Conservation (phyloP, 2,329 filamentous ascomycete genomes). For the Neospermospora avenae region DNA sequence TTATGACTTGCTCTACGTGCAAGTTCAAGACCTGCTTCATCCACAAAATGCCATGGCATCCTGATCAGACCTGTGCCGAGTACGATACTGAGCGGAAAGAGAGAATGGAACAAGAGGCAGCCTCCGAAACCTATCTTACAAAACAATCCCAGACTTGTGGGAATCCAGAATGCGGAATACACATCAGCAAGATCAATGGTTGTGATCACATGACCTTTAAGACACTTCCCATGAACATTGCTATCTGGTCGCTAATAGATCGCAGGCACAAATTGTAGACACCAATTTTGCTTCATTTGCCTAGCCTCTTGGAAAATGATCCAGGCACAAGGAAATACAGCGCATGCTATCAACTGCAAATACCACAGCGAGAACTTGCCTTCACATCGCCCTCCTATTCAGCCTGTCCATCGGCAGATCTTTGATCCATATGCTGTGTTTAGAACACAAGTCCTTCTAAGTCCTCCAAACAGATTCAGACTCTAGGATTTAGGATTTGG, state of each 20-base stretch:
- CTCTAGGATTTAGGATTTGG: no score
- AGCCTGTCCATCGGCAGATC: no score
- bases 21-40: conserved; percentile 42
- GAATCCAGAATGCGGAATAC: conserved; percentile 5
- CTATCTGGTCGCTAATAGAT: background rate
- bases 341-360: no score
- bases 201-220: conserved; percentile 26
- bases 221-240: background rate
- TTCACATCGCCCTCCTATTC: no score
- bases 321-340: no score
- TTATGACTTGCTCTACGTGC: conserved; percentile 42
- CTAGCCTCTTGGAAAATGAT: no score
- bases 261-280: background rate
- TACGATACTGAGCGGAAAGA: conserved; percentile 35
- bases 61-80: conserved; percentile 38
- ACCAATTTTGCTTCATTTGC: no score
- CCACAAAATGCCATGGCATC: conserved; percentile 33
- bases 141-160: conserved; percentile 11
- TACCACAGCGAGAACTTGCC: no score
- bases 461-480: no score
- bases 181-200: conserved; percentile 11
- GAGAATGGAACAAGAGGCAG: conserved; percentile 14
- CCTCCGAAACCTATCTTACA: background rate
- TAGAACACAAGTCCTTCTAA: no score
- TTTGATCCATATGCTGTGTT: no score